Conservation (phyloP, 116 monocot genomes). For the Cymodocea nodosa region DNA sequence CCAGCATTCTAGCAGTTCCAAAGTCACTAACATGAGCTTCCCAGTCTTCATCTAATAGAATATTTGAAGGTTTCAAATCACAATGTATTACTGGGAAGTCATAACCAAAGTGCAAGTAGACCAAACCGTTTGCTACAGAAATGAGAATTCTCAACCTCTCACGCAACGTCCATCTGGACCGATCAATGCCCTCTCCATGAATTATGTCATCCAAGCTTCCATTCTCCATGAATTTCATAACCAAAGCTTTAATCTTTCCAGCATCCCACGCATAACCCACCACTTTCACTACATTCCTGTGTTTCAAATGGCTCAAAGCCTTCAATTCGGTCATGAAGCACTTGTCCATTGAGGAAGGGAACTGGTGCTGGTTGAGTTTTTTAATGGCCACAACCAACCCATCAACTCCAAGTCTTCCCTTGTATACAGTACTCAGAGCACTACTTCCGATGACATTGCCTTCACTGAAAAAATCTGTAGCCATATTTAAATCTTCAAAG, state of each 20-base stretch:
- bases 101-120: slow-evolving; percentile 69
- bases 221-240: slow-evolving; percentile 64
- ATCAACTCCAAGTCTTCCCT: slow-evolving; percentile 32
- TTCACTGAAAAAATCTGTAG: slow-evolving; percentile 48
- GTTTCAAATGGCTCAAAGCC: slow-evolving; percentile 48
- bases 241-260: slow-evolving; percentile 54
- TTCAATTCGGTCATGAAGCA: slow-evolving; percentile 59
- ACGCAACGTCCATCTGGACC: slow-evolving; percentile 41
- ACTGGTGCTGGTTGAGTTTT: slow-evolving; percentile 52
- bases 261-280: slow-evolving; percentile 69
- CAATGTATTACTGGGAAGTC: slow-evolving; percentile 77
- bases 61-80: slow-evolving; percentile 88
- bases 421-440: slow-evolving; percentile 70
- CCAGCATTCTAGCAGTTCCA: slow-evolving; percentile 66
- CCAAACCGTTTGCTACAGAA: slow-evolving; percentile 56
- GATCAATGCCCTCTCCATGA: slow-evolving; percentile 14
- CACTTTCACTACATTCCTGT: slow-evolving; percentile 68
- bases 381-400: slow-evolving; percentile 54
- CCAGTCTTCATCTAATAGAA: slow-evolving; percentile 63
- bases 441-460: slow-evolving; percentile 66
- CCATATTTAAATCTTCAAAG: slow-evolving; percentile 30
- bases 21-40: slow-evolving; percentile 73
- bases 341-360: slow-evolving; percentile 54
- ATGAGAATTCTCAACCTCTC: slow-evolving; percentile 51
- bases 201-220: slow-evolving; percentile 61